Conservation (phyloP, 148 eudicot genomes). For the Salicornia ramosissima region DNA sequence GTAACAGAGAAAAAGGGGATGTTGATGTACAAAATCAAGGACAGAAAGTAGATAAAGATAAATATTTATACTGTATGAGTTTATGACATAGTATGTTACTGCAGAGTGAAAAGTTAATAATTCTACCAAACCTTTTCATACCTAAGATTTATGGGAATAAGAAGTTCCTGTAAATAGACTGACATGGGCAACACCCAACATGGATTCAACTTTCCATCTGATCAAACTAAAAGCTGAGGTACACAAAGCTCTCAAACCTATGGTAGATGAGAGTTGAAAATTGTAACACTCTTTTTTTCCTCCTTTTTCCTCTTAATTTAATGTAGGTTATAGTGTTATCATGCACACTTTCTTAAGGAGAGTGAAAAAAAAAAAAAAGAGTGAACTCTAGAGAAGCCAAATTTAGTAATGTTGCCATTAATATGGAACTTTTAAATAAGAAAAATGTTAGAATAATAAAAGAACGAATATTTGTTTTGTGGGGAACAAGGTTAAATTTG, state of each 20-base stretch:
- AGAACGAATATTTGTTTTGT: no score
- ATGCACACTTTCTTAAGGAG: no score
- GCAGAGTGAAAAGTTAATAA: conserved; percentile 23
- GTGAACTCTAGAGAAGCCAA: no score
- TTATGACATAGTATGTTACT: conserved; percentile 17
- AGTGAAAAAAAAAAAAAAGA: no score
- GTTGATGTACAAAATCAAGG: neutral
- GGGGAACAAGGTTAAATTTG: no score
- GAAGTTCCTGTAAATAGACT: conserved; percentile 29
- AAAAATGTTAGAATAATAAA: no score
- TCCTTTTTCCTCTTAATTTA: conserved; percentile 5
- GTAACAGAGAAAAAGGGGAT: neutral
- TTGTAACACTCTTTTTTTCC: conserved; percentile 4
- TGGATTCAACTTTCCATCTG: conserved; percentile 26
- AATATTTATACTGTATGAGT: no score
- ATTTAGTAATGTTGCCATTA: no score
- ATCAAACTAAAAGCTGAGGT: conserved; percentile 27
- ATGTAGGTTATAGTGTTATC: no score
- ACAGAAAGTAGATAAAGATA: neutral
- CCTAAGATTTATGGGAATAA: conserved; percentile 13
- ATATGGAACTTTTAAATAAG: no score
- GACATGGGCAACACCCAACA: conserved; percentile 32
- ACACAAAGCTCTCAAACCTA: conserved; percentile 10
- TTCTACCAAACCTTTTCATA: conserved; percentile 24
- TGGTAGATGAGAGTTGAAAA: conserved; percentile 13